Evolutionary conservation across 805 yeast genomes (phyloP), one percentile per base, ranked within the genome.

Genomic region (Kodamaea neixiangensis): DNA sequence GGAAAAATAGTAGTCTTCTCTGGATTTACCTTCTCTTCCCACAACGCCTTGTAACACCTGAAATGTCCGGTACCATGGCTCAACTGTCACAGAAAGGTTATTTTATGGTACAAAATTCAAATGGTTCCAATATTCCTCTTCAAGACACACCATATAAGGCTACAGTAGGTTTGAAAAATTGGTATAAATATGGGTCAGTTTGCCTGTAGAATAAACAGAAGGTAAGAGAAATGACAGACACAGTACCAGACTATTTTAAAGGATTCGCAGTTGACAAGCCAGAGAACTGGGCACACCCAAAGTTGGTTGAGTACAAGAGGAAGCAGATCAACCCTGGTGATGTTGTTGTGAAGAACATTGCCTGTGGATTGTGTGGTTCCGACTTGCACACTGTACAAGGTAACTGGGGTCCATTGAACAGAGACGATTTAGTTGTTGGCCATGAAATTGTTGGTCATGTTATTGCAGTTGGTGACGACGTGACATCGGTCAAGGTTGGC

Each of bases 371-470:
- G 20, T 83, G 88, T 67, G 86, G 84, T 33, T 73, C 81, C 19
- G 87, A 83, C 57, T 68, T 76, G 49, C 86, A 82, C 60, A 68
- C 78, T 34, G 72, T 73, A 45, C 67, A 67, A 48, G 83, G 79
- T 20, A 79, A 76, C 22, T 83, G 87, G 87, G 77, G 70, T 49
- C 57, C 66, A 35, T 55, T 57, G 56, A 62, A 65, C 43, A 67
- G 67, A 45, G 68, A 69, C 7, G 69, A 71, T 50, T 69, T 75
- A 35, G 73, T 76, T 35, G 73, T 71, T 7, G 90, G 90, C 29
- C 89, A 85, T 65, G 89, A 85, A 64, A 76, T 85, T 55, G 69
- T 85, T 42, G 89, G 89, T 42, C 71, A 64, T 33, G 85, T 85
- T 22, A 73, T 79, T 20, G 73, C 71, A 33, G 72, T 86, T 38